These are phyloP conservation scores for Trichoderma simmonsii DNA, from an alignment of 2,329 filamentous ascomycete species.

Conservation along the genomic window DNA sequence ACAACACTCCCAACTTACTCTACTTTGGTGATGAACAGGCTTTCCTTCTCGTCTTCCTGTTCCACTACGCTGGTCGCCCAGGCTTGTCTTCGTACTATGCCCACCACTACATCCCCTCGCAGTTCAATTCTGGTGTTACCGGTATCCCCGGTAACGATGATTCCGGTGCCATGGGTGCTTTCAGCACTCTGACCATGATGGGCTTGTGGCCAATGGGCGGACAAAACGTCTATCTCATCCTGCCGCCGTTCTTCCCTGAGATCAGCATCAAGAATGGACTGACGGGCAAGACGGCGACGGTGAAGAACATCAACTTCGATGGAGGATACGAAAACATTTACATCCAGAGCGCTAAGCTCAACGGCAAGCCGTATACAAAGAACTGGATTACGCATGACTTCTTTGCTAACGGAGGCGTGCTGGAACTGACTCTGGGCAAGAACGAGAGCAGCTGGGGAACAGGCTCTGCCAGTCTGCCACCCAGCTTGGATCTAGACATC, in stretches of 20 bases:
- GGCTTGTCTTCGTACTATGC: conserved; percentile 51
- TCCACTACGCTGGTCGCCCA: conserved; percentile 66
- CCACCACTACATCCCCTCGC: conserved; percentile 63
- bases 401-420: conserved; percentile 52
- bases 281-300: conserved; percentile 29
- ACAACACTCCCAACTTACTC: conserved; percentile 58
- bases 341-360: conserved; percentile 56
- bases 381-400: conserved; percentile 63
- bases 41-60: conserved; percentile 51
- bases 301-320: conserved; percentile 36
- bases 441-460: conserved; percentile 42
- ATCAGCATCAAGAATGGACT: conserved; percentile 35
- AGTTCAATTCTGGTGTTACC: conserved; percentile 61
- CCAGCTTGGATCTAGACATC: conserved; percentile 8
- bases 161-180: conserved; percentile 52
- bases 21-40: conserved; percentile 65
- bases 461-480: neutral
- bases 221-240: conserved; percentile 51
- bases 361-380: conserved; percentile 52
- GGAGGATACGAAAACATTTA: conserved; percentile 49
- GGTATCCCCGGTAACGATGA: conserved; percentile 58
- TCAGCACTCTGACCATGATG: conserved; percentile 48
- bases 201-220: conserved; percentile 54
- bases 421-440: conserved; percentile 53
- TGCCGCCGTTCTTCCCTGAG: conserved; percentile 49